A percentile compares a stretch with the other conserved stretches of the same genome.
Conservation (phyloP, 2,329 filamentous ascomycete species). For the Phyllosticta citribraziliensis region DNA sequence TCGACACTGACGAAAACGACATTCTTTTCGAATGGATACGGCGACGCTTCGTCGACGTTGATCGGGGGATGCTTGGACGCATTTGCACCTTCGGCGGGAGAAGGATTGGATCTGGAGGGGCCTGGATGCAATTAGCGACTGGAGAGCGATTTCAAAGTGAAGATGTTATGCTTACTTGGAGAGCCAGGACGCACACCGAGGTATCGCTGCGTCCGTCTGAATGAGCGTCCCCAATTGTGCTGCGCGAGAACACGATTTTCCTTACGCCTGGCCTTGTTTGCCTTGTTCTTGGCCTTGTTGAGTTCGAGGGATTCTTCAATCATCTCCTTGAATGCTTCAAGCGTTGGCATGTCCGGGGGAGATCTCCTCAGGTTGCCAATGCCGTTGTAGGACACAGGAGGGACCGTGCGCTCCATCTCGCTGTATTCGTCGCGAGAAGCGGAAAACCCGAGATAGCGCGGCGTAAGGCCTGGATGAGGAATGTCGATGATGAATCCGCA, state of each 20-base stretch:
- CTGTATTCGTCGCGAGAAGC: slow-evolving; percentile 37
- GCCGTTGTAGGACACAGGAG: slow-evolving; percentile 13
- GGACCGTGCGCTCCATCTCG: slow-evolving; percentile 24
- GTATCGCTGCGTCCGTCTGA: slow-evolving; percentile 58
- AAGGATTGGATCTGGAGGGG: neutral
- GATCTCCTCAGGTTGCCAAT: slow-evolving; percentile 14
- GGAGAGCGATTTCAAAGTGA: neutral
- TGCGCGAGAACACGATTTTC: slow-evolving; percentile 42
- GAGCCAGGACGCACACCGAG: slow-evolving; percentile 53
- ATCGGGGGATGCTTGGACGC: slow-evolving; percentile 22
- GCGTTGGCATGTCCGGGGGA: slow-evolving; percentile 22
- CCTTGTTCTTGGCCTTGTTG: slow-evolving; percentile 41
- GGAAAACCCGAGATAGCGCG: slow-evolving; percentile 57
- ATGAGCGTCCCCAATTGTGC: slow-evolving; percentile 43
- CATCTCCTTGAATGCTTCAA: slow-evolving; percentile 44
- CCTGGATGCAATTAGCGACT: neutral
- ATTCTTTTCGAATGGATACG: slow-evolving; percentile 41
- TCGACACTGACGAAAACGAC: slow-evolving; percentile 71
- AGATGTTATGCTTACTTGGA: neutral
- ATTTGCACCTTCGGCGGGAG: neutral
- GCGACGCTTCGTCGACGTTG: slow-evolving; percentile 36
- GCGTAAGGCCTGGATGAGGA: slow-evolving; percentile 50
- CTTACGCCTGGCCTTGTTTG: slow-evolving; percentile 39
- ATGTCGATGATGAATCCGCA: slow-evolving; percentile 55
- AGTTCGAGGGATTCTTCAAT: slow-evolving; percentile 44